A percentile compares a stretch with the other conserved stretches of the same genome.
These are phyloP conservation scores for Fusarium chuoi DNA, from an alignment of 2,329 filamentous ascomycete species.

Conservation along the genomic window DNA sequence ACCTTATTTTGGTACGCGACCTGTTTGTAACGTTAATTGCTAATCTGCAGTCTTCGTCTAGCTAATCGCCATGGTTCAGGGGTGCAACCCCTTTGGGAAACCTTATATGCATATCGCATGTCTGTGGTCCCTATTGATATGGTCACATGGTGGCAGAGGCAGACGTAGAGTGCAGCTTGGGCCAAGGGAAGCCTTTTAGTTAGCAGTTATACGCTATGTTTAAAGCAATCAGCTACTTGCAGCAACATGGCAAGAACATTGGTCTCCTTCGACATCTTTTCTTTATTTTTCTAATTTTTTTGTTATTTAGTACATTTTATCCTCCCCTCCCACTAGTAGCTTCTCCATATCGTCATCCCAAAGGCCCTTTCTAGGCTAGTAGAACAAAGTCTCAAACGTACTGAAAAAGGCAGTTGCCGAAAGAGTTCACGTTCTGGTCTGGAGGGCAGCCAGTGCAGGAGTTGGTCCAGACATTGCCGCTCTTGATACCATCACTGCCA, in stretches of 20 bases:
- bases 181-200: not conserved
- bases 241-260: accelerated
- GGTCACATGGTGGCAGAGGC: accelerated
- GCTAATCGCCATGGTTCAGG: not conserved
- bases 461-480: not conserved
- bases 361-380: accelerated
- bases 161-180: accelerated
- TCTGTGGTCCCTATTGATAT: accelerated
- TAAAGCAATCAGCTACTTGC: not conserved
- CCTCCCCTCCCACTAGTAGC: accelerated
- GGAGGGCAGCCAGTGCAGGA: not conserved
- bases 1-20: not conserved
- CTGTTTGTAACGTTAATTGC: too few species aligned
- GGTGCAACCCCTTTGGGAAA: not conserved
- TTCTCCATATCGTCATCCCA: accelerated
- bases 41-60: not conserved
- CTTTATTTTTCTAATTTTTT: not conserved
- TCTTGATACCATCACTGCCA: not conserved
- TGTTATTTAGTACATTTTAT: not conserved
- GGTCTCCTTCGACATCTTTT: not conserved
- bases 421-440: not conserved
- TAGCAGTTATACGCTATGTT: accelerated
- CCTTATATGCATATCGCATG: not conserved
- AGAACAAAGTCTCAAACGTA: not conserved
- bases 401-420: not conserved